phyloP scores from a whole-genome alignment of 2,329 filamentous ascomycete genomes.

The Calonectria naviculata region DNA sequence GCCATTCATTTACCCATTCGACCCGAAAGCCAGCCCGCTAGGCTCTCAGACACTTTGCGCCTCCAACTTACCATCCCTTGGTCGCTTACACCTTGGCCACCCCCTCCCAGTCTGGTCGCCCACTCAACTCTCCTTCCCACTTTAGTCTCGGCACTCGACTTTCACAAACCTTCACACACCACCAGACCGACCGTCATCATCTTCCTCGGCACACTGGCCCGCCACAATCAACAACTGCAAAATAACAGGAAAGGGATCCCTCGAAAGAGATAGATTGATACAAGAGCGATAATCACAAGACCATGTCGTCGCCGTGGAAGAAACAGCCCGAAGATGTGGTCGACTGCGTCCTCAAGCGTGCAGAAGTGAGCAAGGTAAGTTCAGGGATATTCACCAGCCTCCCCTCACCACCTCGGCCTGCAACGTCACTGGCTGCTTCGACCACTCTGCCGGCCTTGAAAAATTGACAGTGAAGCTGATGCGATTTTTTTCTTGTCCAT shows the following conservation, averaged over 20 bases:
- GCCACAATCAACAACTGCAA: constrained; percentile 12
- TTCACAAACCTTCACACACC: constrained; percentile 22
- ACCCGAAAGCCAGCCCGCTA: background rate
- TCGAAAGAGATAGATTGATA: background rate
- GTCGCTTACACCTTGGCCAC: constrained; percentile 18
- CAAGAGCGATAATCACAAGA: constrained; percentile 38
- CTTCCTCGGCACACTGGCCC: background rate
- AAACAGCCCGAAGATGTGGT: constrained; percentile 73
- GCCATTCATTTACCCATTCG: constrained; percentile 1
- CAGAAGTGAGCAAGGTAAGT: constrained; percentile 80
- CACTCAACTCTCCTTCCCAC: constrained; percentile 26
- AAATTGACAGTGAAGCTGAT: constrained; percentile 27
- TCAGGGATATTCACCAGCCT: constrained; percentile 20
- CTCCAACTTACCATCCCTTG: constrained; percentile 18
- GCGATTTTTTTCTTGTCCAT: constrained; percentile 25
- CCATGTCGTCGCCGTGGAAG: constrained; percentile 71
- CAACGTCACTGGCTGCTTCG: background rate
- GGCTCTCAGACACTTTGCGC: constrained; percentile 29
- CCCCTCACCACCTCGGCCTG: constrained; percentile 5
- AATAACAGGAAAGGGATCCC: background rate
- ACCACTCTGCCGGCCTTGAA: background rate
- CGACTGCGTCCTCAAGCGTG: constrained; percentile 77
- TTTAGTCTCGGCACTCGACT: constrained; percentile 21
- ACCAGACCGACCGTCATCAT: constrained; percentile 8
- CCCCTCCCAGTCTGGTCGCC: constrained; percentile 9